Evolutionary conservation across 2,329 filamentous ascomycete species (phyloP).

Genomic region (Helotiales sp.): DNA sequence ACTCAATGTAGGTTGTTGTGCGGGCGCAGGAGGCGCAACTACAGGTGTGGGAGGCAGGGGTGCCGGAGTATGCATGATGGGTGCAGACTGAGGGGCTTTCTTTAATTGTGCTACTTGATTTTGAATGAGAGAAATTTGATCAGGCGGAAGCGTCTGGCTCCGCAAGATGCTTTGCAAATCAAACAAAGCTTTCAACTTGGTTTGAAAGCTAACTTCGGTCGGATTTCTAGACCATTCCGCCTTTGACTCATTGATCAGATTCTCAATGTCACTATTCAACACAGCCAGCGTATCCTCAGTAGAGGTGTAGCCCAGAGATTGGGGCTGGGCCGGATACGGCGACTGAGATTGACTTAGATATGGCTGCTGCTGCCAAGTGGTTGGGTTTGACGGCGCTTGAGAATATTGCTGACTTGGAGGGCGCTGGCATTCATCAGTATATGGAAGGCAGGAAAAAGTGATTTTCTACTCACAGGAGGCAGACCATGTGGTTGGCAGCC

Average conservation of each 20-base stretch:
- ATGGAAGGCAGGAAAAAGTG: neutral
- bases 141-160: constrained; percentile 73
- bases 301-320: constrained; percentile 29
- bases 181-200: constrained; percentile 79
- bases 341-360: constrained; percentile 36
- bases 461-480: constrained; percentile 28
- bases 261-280: constrained; percentile 80
- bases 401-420: constrained; percentile 36
- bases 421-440: constrained; percentile 9
- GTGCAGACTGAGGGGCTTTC: constrained; percentile 34
- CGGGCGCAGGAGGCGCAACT: constrained; percentile 25
- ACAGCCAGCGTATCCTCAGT: constrained; percentile 65
- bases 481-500: constrained; percentile 29
- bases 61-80: constrained; percentile 36
- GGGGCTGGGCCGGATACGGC: constrained; percentile 33
- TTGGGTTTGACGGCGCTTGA: constrained; percentile 38
- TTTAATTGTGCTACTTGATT: constrained; percentile 77
- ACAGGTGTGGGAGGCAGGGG: constrained; percentile 30
- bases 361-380: constrained; percentile 32
- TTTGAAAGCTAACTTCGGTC: constrained; percentile 73
- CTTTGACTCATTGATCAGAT: constrained; percentile 71
- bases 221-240: constrained; percentile 74
- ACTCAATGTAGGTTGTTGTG: constrained; percentile 48
- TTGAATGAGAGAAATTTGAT: constrained; percentile 82
- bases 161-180: constrained; percentile 81